Evolutionary conservation across 2,329 filamentous ascomycete genomes (phyloP).

Genomic region (Penicillium sp.): DNA sequence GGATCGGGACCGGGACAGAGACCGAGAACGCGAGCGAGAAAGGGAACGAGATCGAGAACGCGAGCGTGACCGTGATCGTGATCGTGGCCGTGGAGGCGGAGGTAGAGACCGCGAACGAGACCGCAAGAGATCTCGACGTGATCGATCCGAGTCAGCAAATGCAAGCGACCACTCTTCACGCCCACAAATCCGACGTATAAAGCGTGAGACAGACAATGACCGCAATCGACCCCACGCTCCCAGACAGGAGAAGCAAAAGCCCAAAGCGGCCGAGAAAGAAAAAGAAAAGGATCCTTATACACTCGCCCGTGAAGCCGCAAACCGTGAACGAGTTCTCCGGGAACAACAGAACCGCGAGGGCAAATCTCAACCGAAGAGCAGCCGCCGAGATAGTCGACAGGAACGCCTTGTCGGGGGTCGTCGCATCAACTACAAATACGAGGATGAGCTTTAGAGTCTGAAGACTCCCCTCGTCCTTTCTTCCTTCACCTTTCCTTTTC

Average conservation of each 20-base stretch:
- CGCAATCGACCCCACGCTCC: constrained; percentile 25
- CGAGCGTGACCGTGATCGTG: constrained; percentile 47
- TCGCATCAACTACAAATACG: constrained; percentile 54
- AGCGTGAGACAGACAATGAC: constrained; percentile 36
- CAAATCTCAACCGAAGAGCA: constrained; percentile 27
- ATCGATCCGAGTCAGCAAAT: constrained; percentile 41
- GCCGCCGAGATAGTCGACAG: constrained; percentile 40
- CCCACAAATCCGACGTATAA: constrained; percentile 41
- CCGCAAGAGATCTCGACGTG: constrained; percentile 49
- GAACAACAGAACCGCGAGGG: constrained; percentile 66
- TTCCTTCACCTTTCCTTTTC: neutral
- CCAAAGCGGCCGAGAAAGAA: constrained; percentile 19
- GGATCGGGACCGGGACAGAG: constrained; percentile 40
- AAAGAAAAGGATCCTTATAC: constrained; percentile 68
- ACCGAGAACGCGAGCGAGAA: constrained; percentile 40
- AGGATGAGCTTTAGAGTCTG: constrained; percentile 42
- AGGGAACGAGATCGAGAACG: constrained; percentile 39
- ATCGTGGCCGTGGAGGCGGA: constrained; percentile 38
- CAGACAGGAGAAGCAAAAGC: constrained; percentile 44
- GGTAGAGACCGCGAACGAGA: constrained; percentile 42
- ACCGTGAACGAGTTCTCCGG: constrained; percentile 64
- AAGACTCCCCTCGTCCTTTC: neutral
- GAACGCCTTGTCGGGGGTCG: constrained; percentile 40
- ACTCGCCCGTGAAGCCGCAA: constrained; percentile 72
- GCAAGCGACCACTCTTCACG: constrained; percentile 38